Conservation (phyloP, 345 rosid genomes). For the Eucalyptus leucophloia region DNA sequence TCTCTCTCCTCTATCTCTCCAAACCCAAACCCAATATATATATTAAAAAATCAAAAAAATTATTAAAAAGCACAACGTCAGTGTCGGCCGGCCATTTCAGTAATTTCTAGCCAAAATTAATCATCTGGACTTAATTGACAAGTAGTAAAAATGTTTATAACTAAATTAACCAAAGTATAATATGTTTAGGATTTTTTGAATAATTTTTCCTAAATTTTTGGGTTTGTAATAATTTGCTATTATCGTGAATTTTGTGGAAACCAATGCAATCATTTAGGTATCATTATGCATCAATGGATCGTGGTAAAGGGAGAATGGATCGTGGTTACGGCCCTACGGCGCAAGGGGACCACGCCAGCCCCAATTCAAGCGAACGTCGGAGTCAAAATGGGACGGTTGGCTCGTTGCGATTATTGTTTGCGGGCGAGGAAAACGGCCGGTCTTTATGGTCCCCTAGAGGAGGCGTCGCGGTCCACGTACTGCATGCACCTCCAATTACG, state of each 20-base stretch:
- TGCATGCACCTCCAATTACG: background rate
- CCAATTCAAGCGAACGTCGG: background rate
- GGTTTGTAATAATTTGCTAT: background rate
- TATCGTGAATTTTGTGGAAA: background rate
- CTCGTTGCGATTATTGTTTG: background rate
- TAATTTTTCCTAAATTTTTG: background rate
- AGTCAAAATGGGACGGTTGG: background rate
- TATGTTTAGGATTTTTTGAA: accelerated
- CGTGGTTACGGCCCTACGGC: background rate
- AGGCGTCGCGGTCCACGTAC: background rate
- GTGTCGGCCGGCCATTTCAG: too few species aligned
- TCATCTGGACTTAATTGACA: accelerated
- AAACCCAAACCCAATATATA: too few species aligned
- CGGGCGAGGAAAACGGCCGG: background rate
- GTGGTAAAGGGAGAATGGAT: too few species aligned
- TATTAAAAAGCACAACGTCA: too few species aligned
- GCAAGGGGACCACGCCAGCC: background rate
- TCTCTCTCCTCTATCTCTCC: too few species aligned
- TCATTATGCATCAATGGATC: background rate
- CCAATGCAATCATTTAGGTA: background rate
- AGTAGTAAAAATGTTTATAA: accelerated
- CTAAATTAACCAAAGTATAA: too few species aligned
- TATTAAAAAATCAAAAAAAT: too few species aligned
- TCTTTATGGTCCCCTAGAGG: background rate
- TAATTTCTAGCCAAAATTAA: accelerated